Evolutionary conservation across 2,329 filamentous ascomycete genomes (phyloP).

Genomic region (Colletotrichum sp.): DNA sequence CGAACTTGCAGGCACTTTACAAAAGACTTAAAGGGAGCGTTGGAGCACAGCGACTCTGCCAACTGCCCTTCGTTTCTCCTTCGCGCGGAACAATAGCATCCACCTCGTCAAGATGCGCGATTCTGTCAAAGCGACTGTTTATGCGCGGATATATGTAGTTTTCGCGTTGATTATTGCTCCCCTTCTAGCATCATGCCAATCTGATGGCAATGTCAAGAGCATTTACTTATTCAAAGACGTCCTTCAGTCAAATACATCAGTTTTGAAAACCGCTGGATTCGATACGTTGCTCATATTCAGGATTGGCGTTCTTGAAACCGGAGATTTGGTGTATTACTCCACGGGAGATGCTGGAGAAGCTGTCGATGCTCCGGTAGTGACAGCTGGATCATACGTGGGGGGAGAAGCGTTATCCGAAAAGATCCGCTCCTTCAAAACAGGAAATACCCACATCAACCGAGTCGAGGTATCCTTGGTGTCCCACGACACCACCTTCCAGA

Average conservation of each 20-base stretch:
- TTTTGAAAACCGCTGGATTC: conserved; percentile 46
- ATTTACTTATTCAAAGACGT: conserved; percentile 50
- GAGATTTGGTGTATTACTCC: conserved; percentile 51
- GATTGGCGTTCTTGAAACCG: conserved; percentile 45
- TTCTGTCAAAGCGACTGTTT: neutral
- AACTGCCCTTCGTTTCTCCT: neutral
- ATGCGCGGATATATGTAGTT: neutral
- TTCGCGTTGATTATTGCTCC: neutral
- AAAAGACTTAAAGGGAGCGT: neutral
- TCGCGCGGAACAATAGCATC: neutral
- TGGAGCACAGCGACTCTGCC: neutral
- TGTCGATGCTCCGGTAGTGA: conserved; percentile 34
- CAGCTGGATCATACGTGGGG: conserved; percentile 48
- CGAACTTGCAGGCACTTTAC: neutral
- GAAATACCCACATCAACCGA: conserved; percentile 36
- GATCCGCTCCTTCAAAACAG: conserved; percentile 40
- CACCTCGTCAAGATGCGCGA: neutral
- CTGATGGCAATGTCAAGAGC: neutral
- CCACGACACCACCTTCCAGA: conserved; percentile 26
- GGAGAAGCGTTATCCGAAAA: conserved; percentile 53
- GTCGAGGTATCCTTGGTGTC: conserved; percentile 50
- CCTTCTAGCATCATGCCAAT: neutral
- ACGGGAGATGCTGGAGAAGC: conserved; percentile 42
- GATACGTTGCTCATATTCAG: conserved; percentile 49
- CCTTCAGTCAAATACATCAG: conserved; percentile 46